Base-by-base conservation (phyloP, 495 filamentous ascomycete species). In the Patellaria atrata region DNA sequence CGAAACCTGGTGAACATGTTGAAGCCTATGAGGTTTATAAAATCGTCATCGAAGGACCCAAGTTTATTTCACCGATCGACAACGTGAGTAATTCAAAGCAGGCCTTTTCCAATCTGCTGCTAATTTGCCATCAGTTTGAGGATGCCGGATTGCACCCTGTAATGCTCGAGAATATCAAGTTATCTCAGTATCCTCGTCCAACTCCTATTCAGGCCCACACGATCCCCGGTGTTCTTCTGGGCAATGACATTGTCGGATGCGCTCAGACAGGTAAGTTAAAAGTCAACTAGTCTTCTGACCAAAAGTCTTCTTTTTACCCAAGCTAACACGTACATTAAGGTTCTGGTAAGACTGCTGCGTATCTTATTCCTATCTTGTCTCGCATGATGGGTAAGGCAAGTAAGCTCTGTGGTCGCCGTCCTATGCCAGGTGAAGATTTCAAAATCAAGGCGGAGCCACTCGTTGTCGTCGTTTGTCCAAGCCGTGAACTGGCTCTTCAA, bases 261-360 rank as follows among this genome's bases (percentile, higher is more conserved):
- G 82, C 89, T 4, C 87, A 94, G 53, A 97, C 89, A 25, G 89
- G 87, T 94, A 59, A 54, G 72, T 62, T 4, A 12, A 27, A 3
- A n/a, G n/a, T n/a, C n/a, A n/a, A n/a, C 0, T 29, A 7, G 8
- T 21, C 14, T 17, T 16, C 28, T 28, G 23, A 20, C 18, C 28
- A n/a, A 5, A 11, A 15, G 22, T 10, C 4, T 22, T 20, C 26
- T 24, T 6, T 2, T 24, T n/a, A 22, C 6, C 20, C 30, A 6
- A 8, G n/a, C 33, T 30, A 17, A 39, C 12, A 18, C n/a, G n/a
- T 36, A 38, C 41, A 18, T 12, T 5, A 36, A 96, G 87, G 89
- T 15, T 94, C 86, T 24, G 89, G 89, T 36, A 97, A 97, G 62
- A 97, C 89, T 1, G 89, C 77, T 0, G 85, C 89, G 0, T 97